Percentiles rank a stretch among this genome's conserved stretches.
These are phyloP conservation scores for Verticillium klebahnii DNA, from an alignment of 2,329 filamentous ascomycete species.

Conservation along the genomic window DNA sequence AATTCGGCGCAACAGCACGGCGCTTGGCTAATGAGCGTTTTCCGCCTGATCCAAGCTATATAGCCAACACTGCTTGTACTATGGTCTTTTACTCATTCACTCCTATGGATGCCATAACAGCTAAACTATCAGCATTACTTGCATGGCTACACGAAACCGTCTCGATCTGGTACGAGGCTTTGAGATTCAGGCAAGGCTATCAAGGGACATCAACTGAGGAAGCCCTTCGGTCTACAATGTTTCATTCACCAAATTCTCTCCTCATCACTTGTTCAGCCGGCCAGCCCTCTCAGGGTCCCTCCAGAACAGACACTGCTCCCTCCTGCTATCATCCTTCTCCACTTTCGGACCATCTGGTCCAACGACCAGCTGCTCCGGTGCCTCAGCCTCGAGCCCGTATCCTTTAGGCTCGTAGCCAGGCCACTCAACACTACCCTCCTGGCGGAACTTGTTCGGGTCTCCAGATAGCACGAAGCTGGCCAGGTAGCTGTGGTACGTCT, in stretches of 20 bases:
- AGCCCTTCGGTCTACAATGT: no score
- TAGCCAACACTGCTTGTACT: no score
- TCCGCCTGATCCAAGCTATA: no score
- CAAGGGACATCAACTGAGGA: no score
- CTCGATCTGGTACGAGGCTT: no score
- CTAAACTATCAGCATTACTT: no score
- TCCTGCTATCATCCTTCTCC: conserved; percentile 26
- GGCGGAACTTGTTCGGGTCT: conserved; percentile 26
- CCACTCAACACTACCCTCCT: conserved; percentile 13
- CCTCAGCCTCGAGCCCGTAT: conserved; percentile 17
- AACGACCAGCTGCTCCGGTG: conserved; percentile 25
- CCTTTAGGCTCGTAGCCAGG: conserved; percentile 19
- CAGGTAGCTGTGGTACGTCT: conserved; percentile 28
- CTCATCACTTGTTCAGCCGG: conserved; percentile 28
- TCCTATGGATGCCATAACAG: no score
- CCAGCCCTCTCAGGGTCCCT: conserved; percentile 26
- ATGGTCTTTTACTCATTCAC: no score
- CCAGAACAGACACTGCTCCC: conserved; percentile 28
- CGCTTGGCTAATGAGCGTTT: no score
- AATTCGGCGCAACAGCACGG: no score
- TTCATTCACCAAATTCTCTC: conserved; percentile 12
- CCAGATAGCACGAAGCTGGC: conserved; percentile 30
- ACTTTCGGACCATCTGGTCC: conserved; percentile 23
- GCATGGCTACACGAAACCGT: no score
- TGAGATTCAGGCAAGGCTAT: no score